Evolutionary conservation across 2,329 filamentous ascomycete genomes (phyloP).

Genomic region (Zalaria sp.): DNA sequence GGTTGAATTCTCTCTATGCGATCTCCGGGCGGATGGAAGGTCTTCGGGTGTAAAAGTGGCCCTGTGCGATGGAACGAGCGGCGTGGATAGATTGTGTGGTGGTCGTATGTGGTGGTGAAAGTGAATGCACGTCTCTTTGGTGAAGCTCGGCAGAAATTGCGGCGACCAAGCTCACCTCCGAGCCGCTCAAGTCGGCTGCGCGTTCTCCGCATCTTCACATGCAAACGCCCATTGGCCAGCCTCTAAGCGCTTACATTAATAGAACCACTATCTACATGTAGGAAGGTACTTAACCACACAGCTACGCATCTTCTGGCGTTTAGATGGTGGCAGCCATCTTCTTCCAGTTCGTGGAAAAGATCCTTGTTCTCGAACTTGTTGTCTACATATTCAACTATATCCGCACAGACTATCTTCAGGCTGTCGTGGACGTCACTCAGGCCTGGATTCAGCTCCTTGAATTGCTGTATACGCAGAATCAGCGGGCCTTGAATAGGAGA

Average conservation of each 20-base stretch:
- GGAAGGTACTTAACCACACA: too few relatives aligned
- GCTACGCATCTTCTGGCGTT: not conserved
- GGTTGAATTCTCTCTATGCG: not conserved
- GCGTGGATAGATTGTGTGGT: not conserved
- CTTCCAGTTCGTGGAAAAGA: slow-evolving; percentile 6
- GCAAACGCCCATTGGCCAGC: not conserved
- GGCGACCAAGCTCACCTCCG: not conserved
- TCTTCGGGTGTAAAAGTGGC: too few relatives aligned
- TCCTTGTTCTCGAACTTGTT: slow-evolving; percentile 7
- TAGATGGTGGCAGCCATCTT: slow-evolving; percentile 1
- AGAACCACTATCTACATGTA: not conserved
- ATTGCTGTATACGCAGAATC: slow-evolving; percentile 9
- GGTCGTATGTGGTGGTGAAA: not conserved
- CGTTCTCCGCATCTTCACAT: not conserved
- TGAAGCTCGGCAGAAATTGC: not conserved
- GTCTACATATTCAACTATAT: slow-evolving; percentile 9
- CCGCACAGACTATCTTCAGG: slow-evolving; percentile 12
- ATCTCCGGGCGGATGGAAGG: too few relatives aligned
- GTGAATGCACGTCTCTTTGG: not conserved
- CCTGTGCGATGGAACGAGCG: too few relatives aligned
- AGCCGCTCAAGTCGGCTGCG: not conserved
- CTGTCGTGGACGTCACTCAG: slow-evolving; percentile 12
- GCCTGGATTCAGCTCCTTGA: slow-evolving; percentile 15
- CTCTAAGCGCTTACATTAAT: not conserved
- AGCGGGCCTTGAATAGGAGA: slow-evolving; percentile 1